Percentiles rank a stretch among this genome's conserved stretches.
These are phyloP conservation scores for Vavraia culicis DNA, from an alignment of 371 early-diverging fungal genomes.

Conservation along the genomic window DNA sequence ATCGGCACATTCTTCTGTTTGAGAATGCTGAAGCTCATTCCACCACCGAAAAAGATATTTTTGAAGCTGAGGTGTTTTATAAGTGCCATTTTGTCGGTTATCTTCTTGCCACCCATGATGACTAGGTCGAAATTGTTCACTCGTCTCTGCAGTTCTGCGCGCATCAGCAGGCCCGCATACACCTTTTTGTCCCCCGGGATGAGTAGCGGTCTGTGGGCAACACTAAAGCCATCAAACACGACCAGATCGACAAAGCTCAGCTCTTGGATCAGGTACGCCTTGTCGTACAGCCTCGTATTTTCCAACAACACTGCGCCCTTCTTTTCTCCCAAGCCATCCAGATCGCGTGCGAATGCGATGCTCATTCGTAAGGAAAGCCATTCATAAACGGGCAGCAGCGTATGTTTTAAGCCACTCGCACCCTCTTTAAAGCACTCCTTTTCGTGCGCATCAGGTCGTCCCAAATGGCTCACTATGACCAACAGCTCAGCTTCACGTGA, in stretches of 20 bases:
- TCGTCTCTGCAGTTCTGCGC: constrained; percentile 45
- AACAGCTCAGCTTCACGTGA: constrained; percentile 47
- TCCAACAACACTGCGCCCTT: constrained; percentile 61
- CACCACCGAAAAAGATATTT: constrained; percentile 63
- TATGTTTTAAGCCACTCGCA: neutral
- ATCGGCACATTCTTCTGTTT: constrained; percentile 55
- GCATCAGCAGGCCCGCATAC: neutral
- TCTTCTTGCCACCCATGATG: constrained; percentile 92
- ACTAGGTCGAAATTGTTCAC: constrained; percentile 56
- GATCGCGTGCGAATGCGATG: constrained; percentile 65
- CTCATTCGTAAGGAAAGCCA: constrained; percentile 73
- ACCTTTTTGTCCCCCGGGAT: neutral
- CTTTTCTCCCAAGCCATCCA: constrained; percentile 46
- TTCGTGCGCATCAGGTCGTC: constrained; percentile 66
- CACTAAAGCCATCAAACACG: constrained; percentile 93
- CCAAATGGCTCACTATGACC: constrained; percentile 83
- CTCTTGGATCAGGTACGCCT: no score
- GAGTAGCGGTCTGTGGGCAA: constrained; percentile 51
- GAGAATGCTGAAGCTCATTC: constrained; percentile 89
- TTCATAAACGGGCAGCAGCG: constrained; percentile 44
- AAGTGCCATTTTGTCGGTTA: constrained; percentile 85
- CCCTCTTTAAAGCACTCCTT: neutral
- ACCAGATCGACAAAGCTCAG: constrained; percentile 77
- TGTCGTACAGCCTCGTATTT: no score
- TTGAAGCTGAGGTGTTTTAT: constrained; percentile 53